Conservation (phyloP, 257 asterid species). For the Rauvolfia tetraphylla region DNA sequence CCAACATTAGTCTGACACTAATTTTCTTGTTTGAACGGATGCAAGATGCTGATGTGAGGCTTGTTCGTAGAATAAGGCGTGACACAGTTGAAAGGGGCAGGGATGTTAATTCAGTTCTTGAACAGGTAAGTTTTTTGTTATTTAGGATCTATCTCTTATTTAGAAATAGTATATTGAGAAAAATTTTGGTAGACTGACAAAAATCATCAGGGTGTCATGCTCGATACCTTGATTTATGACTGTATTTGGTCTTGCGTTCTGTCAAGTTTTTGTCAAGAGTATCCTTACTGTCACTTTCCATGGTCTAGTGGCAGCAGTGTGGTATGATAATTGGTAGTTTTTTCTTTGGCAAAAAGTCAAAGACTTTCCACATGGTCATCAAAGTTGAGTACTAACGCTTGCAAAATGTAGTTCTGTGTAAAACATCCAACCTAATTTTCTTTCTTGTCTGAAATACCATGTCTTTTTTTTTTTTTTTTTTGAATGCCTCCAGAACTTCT, state of each 20-base stretch:
- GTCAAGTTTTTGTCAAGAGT: not conserved
- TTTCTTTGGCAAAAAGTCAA: not conserved
- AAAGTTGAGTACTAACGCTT: too few relatives aligned
- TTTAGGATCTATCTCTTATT: not conserved
- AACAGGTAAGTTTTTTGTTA: constrained; percentile 60
- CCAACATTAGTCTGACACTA: not conserved
- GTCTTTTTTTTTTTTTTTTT: not conserved
- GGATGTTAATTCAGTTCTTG: constrained; percentile 92
- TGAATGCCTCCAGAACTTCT: not conserved
- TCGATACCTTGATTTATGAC: not conserved
- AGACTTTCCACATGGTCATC: not conserved
- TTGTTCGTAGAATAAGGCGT: constrained; percentile 98
- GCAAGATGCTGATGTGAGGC: constrained; percentile 93
- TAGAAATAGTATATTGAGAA: too few relatives aligned
- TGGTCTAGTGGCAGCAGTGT: not conserved
- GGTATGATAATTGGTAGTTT: not conserved
- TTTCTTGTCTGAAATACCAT: not conserved
- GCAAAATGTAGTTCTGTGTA: not conserved
- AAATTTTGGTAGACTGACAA: not conserved
- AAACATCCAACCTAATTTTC: not conserved
- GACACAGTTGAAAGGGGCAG: constrained; percentile 97
- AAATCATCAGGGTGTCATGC: not conserved
- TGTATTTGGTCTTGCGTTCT: not conserved
- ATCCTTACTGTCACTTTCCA: not conserved
- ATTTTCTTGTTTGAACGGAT: constrained; percentile 18